Evolutionary conservation across 371 early-diverging fungal genomes (phyloP).

Genomic region (Actinomucor elegans): DNA sequence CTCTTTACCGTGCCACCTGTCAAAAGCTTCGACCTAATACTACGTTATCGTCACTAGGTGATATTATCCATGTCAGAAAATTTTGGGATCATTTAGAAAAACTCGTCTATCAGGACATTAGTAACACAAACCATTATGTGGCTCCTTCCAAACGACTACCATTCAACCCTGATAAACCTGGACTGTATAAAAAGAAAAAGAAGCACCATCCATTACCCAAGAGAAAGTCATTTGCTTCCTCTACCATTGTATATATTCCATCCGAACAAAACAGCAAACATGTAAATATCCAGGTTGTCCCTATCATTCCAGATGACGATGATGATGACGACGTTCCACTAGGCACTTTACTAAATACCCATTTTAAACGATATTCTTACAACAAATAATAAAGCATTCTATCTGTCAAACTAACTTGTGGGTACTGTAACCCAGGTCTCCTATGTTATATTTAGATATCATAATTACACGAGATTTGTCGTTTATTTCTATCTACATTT

Average conservation of each 20-base stretch:
- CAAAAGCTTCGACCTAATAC: constrained; percentile 15
- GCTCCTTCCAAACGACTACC: constrained; percentile 14
- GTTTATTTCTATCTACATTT: too few species aligned
- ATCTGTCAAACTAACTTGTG: too few species aligned
- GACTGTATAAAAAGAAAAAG: constrained; percentile 4
- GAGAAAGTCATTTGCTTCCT: constrained; percentile 13
- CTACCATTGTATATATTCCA: constrained; percentile 14
- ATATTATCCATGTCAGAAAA: constrained; percentile 15
- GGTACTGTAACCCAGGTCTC: too few species aligned
- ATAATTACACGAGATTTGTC: too few species aligned
- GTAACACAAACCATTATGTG: neutral
- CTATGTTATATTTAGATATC: too few species aligned
- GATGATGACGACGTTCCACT: constrained; percentile 25
- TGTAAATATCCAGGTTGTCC: neutral
- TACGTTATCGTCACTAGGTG: constrained; percentile 4
- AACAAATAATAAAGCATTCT: too few species aligned
- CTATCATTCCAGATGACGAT: neutral
- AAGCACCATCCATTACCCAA: neutral
- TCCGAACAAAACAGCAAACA: neutral
- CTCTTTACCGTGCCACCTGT: constrained; percentile 10
- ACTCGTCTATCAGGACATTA: constrained; percentile 4
- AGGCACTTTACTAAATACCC: constrained; percentile 4
- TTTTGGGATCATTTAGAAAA: constrained; percentile 20
- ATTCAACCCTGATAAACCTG: constrained; percentile 17
- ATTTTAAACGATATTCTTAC: too few species aligned